Base-by-base conservation (phyloP, 2,329 filamentous ascomycete genomes). In the Aspergillus spinulosporus region DNA sequence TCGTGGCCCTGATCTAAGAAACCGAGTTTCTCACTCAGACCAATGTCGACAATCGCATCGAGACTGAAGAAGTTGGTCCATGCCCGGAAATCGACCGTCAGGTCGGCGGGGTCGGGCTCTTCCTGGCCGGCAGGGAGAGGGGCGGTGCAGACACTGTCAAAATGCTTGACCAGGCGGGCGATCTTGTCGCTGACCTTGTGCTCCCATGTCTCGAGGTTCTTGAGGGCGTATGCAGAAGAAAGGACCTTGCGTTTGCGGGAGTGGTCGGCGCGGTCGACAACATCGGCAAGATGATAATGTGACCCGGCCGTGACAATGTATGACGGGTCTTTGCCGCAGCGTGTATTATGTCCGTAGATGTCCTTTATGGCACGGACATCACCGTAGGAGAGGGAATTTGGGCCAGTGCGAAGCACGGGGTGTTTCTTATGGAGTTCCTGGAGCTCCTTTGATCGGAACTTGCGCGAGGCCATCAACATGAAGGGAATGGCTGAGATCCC, bases 41-140 rank as follows among this genome's bases (percentile, higher is more conserved):
- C 82, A 64, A 84, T 84, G 51, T 83, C 79, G n/a, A 78, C 80
- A 49, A 84, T 83, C 2, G 80, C 81, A 56, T 84, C 81, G 8
- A 84, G 70, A 0, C 80, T 81, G 65, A 84, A 84, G 69, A 81
- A 81, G 66, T 82, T 84, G 28, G 75, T 73, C 76, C 77, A 84
- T 4, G 71, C 69, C 2, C 80, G 76, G 52, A 78, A 80, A 61
- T 84, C 79, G 14, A 84, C 69, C 0, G 71, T 79, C 11, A 67
- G 50, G 2, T 68, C 66, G 3, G 55, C 42, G 8, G 54, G 56
- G 31, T 63, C 62, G 0, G 62, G 62, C 2, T 54, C 48, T 12
- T 50, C 61, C 9, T 9, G 29, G 39, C 59, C 62, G 52, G 50
- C 49, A 4, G 59, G 60, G 4, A 65, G 59, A 14, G 65, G 49